These are phyloP conservation scores for Penicillium bovifimosum DNA, from an alignment of 495 filamentous ascomycete species.

Conservation along the genomic window DNA sequence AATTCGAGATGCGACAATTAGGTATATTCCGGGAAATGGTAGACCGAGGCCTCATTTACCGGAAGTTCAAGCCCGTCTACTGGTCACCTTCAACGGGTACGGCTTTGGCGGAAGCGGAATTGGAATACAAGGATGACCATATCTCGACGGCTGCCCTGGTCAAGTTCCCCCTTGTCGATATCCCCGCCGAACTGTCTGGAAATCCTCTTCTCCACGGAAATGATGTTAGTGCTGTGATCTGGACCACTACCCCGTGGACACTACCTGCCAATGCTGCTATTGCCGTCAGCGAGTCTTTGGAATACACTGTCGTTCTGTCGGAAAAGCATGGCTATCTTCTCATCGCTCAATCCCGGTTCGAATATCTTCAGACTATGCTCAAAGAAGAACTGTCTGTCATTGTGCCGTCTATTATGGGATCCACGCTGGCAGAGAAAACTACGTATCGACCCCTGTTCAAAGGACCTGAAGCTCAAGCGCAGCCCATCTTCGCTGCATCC, in stretches of 20 bases:
- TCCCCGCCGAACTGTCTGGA: slow-evolving; percentile 42
- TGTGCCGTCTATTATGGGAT: slow-evolving; percentile 55
- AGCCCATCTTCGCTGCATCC: slow-evolving; percentile 70
- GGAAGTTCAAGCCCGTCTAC: slow-evolving; percentile 87
- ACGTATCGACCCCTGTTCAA: slow-evolving; percentile 64
- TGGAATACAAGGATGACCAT: slow-evolving; percentile 90
- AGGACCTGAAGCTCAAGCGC: slow-evolving; percentile 44
- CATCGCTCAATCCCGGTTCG: slow-evolving; percentile 60
- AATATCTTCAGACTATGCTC: slow-evolving; percentile 42
- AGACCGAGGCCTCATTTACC: slow-evolving; percentile 76
- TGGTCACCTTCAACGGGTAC: slow-evolving; percentile 91
- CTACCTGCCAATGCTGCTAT: slow-evolving; percentile 89
- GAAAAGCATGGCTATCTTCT: slow-evolving; percentile 52
- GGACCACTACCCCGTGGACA: slow-evolving; percentile 99
- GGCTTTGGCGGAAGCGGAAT: slow-evolving; percentile 89
- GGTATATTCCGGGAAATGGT: slow-evolving; percentile 82
- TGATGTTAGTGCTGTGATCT: slow-evolving; percentile 69
- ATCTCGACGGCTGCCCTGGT: slow-evolving; percentile 75
- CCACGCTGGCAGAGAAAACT: slow-evolving; percentile 53
- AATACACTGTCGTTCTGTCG: slow-evolving; percentile 64
- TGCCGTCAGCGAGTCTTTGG: slow-evolving; percentile 64
- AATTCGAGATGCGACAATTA: slow-evolving; percentile 83
- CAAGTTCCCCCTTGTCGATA: slow-evolving; percentile 60
- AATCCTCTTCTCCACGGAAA: slow-evolving; percentile 32
- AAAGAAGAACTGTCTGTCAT: slow-evolving; percentile 46